Base-by-base conservation (phyloP, 805 yeast species). In the Suhomyces sp. region DNA sequence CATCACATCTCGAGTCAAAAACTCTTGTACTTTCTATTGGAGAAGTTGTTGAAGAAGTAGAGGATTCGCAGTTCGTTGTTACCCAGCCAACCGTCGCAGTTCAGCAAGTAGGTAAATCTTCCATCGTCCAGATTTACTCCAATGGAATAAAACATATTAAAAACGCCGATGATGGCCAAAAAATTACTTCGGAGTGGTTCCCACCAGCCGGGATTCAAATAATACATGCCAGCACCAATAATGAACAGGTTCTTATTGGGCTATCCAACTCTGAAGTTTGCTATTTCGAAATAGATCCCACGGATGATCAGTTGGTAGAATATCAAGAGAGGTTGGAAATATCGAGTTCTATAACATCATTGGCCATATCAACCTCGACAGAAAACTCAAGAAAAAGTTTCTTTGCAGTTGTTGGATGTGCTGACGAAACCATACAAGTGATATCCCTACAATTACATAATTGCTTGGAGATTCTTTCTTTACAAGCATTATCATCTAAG, bases 151-250 rank as follows among this genome's bases (percentile, higher is more conserved):
- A 82, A 11, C 87, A 83, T 46, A 56, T 65, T 4, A 46, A 42
- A 14, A 58, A 58, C 9, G 7, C 5, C 16, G 9, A 4, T 6
- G 12, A 32, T 20, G 36, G 30, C 4, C n/a, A 13, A 6, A 54
- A 60, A 27, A 53, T 60, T n/a, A 59, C 70, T 10, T 59, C 72
- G 0, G 83, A 83, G 42, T 93, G 98, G 98, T 65, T 58, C 19
- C 87, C 95, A 1, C 95, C 96, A 0, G 79, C 81, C 0, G 95
- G 93, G 2, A 75, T 80, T 14, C 65, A 72, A 16, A 70, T 93
- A 25, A 49, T 74, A 0, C 60, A 66, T n/a, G 81, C 87, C 0
- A 53, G 85, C 1, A 59, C 82, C 3, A 86, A 88, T 12, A 64
- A 70, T 16, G 69, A 74, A 2, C 98, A 93, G 56, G 64, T 90